Evolutionary conservation across 495 filamentous ascomycete species (phyloP), one percentile per base, ranked within the genome.

Genomic region (Poronia punctata): DNA sequence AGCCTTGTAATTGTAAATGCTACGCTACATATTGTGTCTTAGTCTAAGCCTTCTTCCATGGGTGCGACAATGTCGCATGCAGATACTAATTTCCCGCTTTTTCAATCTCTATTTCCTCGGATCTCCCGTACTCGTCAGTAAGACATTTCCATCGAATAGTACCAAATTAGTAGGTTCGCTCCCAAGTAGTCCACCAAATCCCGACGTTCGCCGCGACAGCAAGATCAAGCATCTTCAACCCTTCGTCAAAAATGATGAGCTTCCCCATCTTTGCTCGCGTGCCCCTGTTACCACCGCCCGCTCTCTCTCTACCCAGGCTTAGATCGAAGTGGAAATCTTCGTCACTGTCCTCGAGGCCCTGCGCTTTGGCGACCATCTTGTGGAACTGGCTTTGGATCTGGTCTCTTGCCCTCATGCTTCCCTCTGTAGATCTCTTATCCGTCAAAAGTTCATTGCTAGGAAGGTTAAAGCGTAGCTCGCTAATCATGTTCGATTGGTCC

Each of bases 211-310:
- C 83, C 7, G 90, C 85, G 19, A 97, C 87, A 1, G 94, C 72
- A 37, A 98, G 56, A 71, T 98, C 92, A 50, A 95, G 54, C 92
- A 98, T 96, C 64, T 93, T 93, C 40, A 95, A 66, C 0, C 92
- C 92, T 49, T 94, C 90, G 47, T 90, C 81, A 48, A 89, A 81
- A 17, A 97, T 75, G 23, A 98, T 84, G 40, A 96, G 57, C 63
- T 96, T 98, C 1, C 90, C 90, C 53, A 98, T 67, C 62, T 97
- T 96, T 0, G 85, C 90, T 46, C 86, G 78, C 54, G 83, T 89
- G 1, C 88, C 88, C 30, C 79, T 72, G 52, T 85, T 81, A 0
- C 87, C 88, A 15, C 89, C 89, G 0, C 87, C 88, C 0, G 88
- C 72, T 34, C 66, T 70, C 60, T 95, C 88, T 43, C 75, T 72